Evolutionary conservation across 139 green algal genomes (phyloP).

Genomic region (Micractinium conductrix): DNA sequence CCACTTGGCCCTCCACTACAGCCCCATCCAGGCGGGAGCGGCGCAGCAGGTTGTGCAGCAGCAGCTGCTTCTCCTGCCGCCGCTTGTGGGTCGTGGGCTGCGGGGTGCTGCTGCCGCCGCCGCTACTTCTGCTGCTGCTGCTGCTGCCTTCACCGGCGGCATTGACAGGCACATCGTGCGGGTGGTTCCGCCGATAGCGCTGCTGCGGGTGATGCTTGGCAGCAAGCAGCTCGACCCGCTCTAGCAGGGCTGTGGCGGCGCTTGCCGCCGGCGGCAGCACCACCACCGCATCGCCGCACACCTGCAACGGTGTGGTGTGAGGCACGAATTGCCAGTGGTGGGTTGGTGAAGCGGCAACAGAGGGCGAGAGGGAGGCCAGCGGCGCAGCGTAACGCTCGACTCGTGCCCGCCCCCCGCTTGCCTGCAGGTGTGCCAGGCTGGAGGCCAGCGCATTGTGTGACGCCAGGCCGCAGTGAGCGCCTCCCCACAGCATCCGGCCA

Average conservation of each 20-base stretch:
- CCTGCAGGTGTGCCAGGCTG: background rate
- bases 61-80: background rate
- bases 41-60: background rate
- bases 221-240: background rate
- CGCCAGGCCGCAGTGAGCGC: background rate
- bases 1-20: too few species aligned
- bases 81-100: background rate
- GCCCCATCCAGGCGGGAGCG: too few species aligned
- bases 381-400: too few species aligned
- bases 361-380: too few species aligned
- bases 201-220: background rate
- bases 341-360: too few species aligned
- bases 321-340: too few species aligned
- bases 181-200: too few species aligned
- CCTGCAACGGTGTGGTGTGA: too few species aligned
- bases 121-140: too few species aligned
- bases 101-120: too few species aligned
- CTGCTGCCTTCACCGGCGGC: background rate
- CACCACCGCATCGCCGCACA: slow-evolving; percentile 24
- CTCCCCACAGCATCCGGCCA: background rate
- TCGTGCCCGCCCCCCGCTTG: too few species aligned
- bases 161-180: too few species aligned
- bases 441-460: slow-evolving; percentile 3
- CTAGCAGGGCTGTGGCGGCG: background rate
- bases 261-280: background rate